Percentiles rank a stretch among this genome's conserved stretches.
Conservation (phyloP, 495 filamentous ascomycete genomes). For the Copromyces sp. region DNA sequence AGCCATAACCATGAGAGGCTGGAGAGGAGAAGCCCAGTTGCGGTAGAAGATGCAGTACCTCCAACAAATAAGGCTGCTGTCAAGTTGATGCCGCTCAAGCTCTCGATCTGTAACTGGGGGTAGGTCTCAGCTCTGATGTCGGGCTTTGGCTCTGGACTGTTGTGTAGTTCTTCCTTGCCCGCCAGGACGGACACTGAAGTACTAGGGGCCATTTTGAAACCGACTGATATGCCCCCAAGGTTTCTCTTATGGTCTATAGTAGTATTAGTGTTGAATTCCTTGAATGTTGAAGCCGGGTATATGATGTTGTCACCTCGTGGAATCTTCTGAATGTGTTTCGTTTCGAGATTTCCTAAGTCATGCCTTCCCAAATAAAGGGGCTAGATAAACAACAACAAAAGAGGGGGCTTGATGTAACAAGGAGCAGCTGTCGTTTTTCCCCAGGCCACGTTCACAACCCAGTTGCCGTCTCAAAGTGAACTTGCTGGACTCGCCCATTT, state of each 20-base stretch:
- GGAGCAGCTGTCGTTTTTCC: not conserved
- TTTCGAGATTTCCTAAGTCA: not conserved
- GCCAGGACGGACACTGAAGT: not conserved
- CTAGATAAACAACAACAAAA: not conserved
- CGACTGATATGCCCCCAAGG: not conserved
- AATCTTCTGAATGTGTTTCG: not conserved
- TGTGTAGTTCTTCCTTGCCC: not conserved
- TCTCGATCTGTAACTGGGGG: not conserved
- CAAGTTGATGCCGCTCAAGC: slow-evolving; percentile 5
- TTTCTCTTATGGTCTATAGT: not conserved
- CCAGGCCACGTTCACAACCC: not conserved
- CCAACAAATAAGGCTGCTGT: slow-evolving; percentile 9
- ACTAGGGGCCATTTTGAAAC: not conserved
- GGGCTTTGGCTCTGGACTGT: not conserved
- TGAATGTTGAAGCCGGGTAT: too few relatives aligned
- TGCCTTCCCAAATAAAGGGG: not conserved
- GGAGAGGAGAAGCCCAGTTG: slow-evolving; percentile 5
- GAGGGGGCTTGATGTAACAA: not conserved
- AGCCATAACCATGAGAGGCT: slow-evolving; percentile 13
- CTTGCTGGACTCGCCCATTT: not conserved
- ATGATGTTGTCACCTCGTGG: not conserved
- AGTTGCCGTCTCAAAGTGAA: not conserved
- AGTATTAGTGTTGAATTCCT: not conserved
- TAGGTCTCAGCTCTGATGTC: not conserved
- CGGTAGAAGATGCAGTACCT: not conserved